Conservation (phyloP, 2,329 filamentous ascomycete species). For the Apiospora pterosperma region DNA sequence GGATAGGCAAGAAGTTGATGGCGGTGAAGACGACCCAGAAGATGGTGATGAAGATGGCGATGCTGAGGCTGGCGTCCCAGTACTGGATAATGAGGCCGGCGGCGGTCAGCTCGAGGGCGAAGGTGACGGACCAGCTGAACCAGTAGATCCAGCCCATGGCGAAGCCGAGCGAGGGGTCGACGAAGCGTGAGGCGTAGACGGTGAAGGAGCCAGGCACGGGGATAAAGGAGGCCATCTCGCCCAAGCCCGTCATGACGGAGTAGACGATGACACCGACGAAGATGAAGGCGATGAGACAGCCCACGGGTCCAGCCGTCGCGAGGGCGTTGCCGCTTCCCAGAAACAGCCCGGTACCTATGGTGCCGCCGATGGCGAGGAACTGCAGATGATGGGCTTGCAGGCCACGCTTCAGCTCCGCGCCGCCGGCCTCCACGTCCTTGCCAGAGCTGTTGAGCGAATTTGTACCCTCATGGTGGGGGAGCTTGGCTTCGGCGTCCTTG, state of each 20-base stretch:
- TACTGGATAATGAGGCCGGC: conserved; percentile 74
- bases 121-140: conserved; percentile 72
- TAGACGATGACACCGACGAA: conserved; percentile 56
- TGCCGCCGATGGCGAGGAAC: conserved; percentile 45
- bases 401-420: conserved; percentile 28
- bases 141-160: conserved; percentile 83
- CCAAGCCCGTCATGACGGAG: conserved; percentile 68
- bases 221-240: conserved; percentile 75
- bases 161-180: conserved; percentile 67
- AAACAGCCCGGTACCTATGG: conserved; percentile 71
- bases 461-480: neutral
- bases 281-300: conserved; percentile 58
- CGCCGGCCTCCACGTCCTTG: conserved; percentile 24
- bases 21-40: conserved; percentile 70
- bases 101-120: conserved; percentile 69
- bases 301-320: conserved; percentile 60
- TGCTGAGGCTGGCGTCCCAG: conserved; percentile 60
- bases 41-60: conserved; percentile 69
- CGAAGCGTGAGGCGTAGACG: conserved; percentile 70
- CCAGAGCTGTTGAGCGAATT: conserved; percentile 13
- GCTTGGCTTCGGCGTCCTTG: neutral
- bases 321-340: conserved; percentile 64
- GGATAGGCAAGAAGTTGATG: conserved; percentile 69
- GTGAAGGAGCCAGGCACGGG: conserved; percentile 76
- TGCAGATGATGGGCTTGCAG: conserved; percentile 30